Evolutionary conservation across 2,329 filamentous ascomycete genomes (phyloP), one percentile per base, ranked within the genome.

Genomic region (Aspergillus unguis): DNA sequence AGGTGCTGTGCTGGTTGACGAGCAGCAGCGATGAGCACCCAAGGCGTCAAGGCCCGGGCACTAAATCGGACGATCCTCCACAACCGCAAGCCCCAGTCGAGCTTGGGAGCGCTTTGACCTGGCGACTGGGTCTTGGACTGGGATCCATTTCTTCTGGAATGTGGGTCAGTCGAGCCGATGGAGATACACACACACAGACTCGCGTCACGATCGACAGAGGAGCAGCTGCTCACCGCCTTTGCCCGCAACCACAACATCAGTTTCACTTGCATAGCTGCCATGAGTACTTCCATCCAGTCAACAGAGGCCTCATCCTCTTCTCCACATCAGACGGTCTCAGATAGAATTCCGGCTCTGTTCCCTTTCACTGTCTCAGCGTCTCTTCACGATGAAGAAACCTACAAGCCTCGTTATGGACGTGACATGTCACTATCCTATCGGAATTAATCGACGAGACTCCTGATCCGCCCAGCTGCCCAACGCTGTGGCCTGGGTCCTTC

Each of bases 381-480:
- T 47, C n/a, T 31, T n/a, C 23, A n/a, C 5, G 3, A 38, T 36
- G 9, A 29, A 25, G 35, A n/a, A 38, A 17, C 6, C 37, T 38
- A 38, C 27, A 36, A 48, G 23, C 44, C 50, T 37, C 42, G 28
- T 25, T 23, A 29, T 31, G 38, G 48, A 35, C 51, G 55, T 67
- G 65, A 69, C 57, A 56, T 61, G 64, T 69, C 65, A 68, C 62
- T n/a, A 28, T n/a, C 11, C n/a, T 6, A 32, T 31, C 35, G 35
- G 5, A 25, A 23, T 38, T 47, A 46, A 29, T 36, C 6, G 23
- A 46, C 17, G 11, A 29, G 31, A 10, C 23, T 37, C 11, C 9
- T 31, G 4, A 3, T 44, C 41, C n/a, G 41, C 41, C 8, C 27
- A 32, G 41, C 41, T 44, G 28, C 41, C n/a, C 36, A 25, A 23